Conservation (phyloP, 345 rosid genomes). For the Citrus maxima region DNA sequence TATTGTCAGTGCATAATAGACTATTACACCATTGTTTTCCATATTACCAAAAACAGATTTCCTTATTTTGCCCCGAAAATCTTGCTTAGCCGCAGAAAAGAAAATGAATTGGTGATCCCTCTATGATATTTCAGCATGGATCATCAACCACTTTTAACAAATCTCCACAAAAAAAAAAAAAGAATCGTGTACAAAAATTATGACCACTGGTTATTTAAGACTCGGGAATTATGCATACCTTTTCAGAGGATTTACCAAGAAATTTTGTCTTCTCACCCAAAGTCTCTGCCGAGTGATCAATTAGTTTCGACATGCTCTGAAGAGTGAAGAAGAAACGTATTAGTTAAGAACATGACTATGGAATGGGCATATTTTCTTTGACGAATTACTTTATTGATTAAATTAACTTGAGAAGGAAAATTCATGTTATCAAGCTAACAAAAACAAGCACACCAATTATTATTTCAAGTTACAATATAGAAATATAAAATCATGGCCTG, state of each 20-base stretch:
- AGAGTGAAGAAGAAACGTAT: neutral
- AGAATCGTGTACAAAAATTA: neutral
- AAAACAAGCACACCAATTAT: neutral
- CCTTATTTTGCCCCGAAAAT: neutral
- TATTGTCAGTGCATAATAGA: neutral
- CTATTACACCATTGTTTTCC: neutral
- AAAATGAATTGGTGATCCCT: neutral
- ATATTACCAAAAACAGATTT: neutral
- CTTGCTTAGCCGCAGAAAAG: neutral
- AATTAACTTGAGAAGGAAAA: neutral
- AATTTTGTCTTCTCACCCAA: slow-evolving; percentile 14
- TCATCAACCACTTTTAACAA: no score
- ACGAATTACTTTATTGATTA: neutral
- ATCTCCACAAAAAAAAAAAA: neutral
- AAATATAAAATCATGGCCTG: neutral
- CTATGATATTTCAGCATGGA: no score
- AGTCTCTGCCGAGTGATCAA: slow-evolving; percentile 27
- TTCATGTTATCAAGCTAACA: neutral
- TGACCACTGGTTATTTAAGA: neutral
- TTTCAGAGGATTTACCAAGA: slow-evolving; percentile 23
- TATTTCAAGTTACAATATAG: neutral
- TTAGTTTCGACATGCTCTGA: slow-evolving; percentile 50
- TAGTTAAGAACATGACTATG: neutral
- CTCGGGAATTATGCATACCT: slow-evolving; percentile 29
- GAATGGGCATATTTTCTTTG: neutral